Evolutionary conservation across 2,329 filamentous ascomycete species (phyloP).

Genomic region (Lasiodiplodia hormozganensis): DNA sequence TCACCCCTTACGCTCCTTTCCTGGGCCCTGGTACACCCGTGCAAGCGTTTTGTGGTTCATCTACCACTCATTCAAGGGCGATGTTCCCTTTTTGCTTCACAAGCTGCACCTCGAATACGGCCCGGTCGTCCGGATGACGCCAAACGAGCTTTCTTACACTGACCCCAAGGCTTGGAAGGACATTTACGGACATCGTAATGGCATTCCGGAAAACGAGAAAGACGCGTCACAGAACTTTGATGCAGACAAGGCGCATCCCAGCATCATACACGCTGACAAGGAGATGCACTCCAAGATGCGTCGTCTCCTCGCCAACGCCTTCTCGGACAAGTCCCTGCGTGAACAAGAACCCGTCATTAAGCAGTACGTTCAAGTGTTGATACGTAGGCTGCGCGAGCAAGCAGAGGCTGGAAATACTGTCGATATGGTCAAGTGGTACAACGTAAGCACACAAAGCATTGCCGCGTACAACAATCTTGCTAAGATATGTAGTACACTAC

Average conservation of each 20-base stretch:
- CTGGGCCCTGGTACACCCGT: constrained; percentile 8
- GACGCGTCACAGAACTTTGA: constrained; percentile 4
- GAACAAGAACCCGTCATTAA: neutral
- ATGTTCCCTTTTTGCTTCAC: neutral
- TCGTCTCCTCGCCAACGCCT: neutral
- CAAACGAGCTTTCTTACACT: constrained; percentile 52
- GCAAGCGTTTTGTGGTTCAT: constrained; percentile 38
- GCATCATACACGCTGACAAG: neutral
- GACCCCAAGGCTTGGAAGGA: constrained; percentile 47
- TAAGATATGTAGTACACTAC: too few species aligned
- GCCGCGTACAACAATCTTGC: too few species aligned
- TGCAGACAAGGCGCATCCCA: constrained; percentile 24
- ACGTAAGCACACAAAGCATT: neutral
- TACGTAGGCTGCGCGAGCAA: neutral
- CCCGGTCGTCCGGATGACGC: constrained; percentile 48
- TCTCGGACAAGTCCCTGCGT: neutral
- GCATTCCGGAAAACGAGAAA: constrained; percentile 10
- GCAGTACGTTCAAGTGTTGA: neutral
- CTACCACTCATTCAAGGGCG: constrained; percentile 29
- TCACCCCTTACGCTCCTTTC: constrained; percentile 17
- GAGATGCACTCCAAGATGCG: neutral
- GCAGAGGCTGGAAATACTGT: too few species aligned
- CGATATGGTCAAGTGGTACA: neutral
- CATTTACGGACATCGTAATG: constrained; percentile 16
- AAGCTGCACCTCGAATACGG: neutral